These are phyloP conservation scores for Agaricus sinodeliciosus DNA, from an alignment of 768 basidiomycete genomes.

Conservation along the genomic window DNA sequence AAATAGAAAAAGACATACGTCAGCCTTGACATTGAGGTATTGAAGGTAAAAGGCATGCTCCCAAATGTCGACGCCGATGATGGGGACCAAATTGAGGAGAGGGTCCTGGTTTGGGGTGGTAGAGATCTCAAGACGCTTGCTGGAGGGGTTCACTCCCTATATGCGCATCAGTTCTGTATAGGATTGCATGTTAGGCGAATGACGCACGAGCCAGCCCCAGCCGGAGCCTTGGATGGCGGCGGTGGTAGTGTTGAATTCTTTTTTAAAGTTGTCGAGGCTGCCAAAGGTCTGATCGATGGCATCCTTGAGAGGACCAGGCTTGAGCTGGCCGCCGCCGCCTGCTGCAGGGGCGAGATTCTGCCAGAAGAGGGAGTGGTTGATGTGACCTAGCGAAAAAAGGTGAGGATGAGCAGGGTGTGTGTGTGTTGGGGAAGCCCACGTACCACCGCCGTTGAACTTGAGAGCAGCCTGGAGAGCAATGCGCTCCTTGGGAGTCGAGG, in stretches of 20 bases:
- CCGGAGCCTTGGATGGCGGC: slow-evolving; percentile 95
- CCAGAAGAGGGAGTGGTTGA: slow-evolving; percentile 98
- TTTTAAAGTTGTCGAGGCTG: slow-evolving; percentile 81
- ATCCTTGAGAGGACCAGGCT: slow-evolving; percentile 62
- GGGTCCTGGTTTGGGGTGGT: slow-evolving; percentile 98
- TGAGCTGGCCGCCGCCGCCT: slow-evolving; percentile 57
- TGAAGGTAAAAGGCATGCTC: slow-evolving; percentile 83
- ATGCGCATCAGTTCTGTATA: background rate
- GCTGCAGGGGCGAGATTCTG: slow-evolving; percentile 78
- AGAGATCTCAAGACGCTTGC: slow-evolving; percentile 78
- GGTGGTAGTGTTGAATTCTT: slow-evolving; percentile 78
- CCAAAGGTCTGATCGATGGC: slow-evolving; percentile 82
- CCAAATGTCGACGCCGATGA: slow-evolving; percentile 98
- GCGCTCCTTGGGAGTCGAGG: slow-evolving; percentile 59
- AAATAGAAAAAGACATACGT: slow-evolving; percentile 48
- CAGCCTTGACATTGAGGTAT: slow-evolving; percentile 91
- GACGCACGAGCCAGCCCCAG: slow-evolving; percentile 92
- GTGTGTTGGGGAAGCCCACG: background rate
- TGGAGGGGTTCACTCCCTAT: slow-evolving; percentile 63
- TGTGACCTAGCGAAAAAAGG: slow-evolving; percentile 52
- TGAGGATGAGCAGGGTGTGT: background rate
- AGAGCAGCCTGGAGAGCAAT: slow-evolving; percentile 87
- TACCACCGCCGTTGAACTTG: slow-evolving; percentile 97
- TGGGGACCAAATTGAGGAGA: slow-evolving; percentile 65
- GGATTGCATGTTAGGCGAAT: background rate